Conservation (phyloP, 2,329 filamentous ascomycete genomes). For the Teratosphaeria viscida region DNA sequence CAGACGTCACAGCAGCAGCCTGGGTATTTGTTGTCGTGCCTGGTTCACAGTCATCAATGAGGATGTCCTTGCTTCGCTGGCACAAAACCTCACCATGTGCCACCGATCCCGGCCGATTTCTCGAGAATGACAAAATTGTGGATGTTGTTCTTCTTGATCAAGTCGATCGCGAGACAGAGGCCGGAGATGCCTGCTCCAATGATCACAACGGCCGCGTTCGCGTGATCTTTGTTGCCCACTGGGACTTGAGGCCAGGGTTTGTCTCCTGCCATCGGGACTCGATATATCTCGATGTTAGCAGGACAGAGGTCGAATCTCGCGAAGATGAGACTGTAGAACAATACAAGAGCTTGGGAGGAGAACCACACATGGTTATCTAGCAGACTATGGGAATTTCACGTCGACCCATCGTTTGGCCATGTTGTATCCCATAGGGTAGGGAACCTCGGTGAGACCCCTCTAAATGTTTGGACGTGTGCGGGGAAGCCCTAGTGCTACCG, state of each 20-base stretch:
- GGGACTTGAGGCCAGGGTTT: conserved; percentile 37
- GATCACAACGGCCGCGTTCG: conserved; percentile 45
- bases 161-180: conserved; percentile 47
- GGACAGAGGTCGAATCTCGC: not conserved
- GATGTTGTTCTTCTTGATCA: conserved; percentile 42
- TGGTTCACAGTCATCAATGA: not conserved
- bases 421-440: too few relatives aligned
- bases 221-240: conserved; percentile 41
- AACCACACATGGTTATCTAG: too few relatives aligned
- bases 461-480: too few relatives aligned
- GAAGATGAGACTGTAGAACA: too few relatives aligned
- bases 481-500: not conserved
- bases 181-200: conserved; percentile 41
- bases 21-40: conserved; percentile 45
- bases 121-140: conserved; percentile 49
- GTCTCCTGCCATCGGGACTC: conserved; percentile 27
- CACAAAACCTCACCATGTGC: conserved; percentile 34
- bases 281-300: not conserved
- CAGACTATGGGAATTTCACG: not conserved
- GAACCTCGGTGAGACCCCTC: too few relatives aligned
- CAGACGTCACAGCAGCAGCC: conserved; percentile 39
- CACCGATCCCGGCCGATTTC: conserved; percentile 43
- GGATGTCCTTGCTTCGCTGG: not conserved
- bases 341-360: too few relatives aligned
- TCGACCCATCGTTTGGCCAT: not conserved